A percentile compares a stretch with the other conserved stretches of the same genome.
These are phyloP conservation scores for Glycine latifolia DNA, from an alignment of 306 rosid genomes.

Conservation along the genomic window DNA sequence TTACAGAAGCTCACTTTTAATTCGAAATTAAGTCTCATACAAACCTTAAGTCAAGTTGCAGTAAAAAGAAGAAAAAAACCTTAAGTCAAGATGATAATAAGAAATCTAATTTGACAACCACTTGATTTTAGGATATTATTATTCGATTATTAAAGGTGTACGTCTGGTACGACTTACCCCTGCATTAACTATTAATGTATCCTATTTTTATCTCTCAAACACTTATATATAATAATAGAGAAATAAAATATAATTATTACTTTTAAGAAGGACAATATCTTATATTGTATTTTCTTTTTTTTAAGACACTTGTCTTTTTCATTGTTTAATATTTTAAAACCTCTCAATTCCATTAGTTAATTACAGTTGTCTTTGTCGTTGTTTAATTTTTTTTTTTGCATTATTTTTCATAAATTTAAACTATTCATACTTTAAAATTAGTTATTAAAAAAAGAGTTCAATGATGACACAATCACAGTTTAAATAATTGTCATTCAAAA, in stretches of 20 bases:
- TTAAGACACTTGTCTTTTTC: neutral
- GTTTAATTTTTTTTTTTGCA: no score
- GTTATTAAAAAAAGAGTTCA: neutral
- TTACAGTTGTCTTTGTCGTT: neutral
- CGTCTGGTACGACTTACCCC: neutral
- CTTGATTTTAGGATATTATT: neutral
- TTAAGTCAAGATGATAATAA: neutral
- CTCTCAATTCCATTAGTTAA: neutral
- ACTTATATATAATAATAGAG: no score
- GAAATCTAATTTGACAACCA: neutral
- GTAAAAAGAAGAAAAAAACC: no score
- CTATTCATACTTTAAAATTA: no score
- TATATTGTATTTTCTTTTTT: neutral
- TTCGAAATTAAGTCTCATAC: no score
- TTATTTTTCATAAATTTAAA: no score
- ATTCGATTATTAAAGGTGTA: neutral
- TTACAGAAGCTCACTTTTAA: no score
- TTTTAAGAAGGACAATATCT: neutral
- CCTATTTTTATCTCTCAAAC: neutral
- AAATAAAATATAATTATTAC: neutral
- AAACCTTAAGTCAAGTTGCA: no score
- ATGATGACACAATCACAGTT: no score
- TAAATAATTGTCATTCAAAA: no score
- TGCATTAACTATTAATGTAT: neutral
- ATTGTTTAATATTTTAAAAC: neutral